These are phyloP conservation scores for Actinidia chinensis DNA, from an alignment of 179 eudicot genomes.

Conservation along the genomic window DNA sequence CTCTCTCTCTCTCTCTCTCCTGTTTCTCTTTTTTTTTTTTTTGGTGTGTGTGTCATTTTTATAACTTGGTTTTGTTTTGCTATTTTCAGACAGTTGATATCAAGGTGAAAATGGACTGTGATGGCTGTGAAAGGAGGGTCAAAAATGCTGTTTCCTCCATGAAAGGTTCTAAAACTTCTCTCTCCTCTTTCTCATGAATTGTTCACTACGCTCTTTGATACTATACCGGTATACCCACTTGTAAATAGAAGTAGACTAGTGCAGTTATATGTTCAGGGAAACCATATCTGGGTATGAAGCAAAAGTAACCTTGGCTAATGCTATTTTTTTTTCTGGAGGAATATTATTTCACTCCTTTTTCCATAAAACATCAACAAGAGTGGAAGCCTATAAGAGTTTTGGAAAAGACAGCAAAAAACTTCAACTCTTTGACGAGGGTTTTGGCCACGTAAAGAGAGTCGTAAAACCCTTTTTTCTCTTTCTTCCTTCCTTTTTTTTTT, in stretches of 20 bases:
- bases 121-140: slow-evolving; percentile 59
- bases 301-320: too few relatives aligned
- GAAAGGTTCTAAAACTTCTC: slow-evolving; percentile 36
- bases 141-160: slow-evolving; percentile 46
- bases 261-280: too few relatives aligned
- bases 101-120: slow-evolving; percentile 66
- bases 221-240: too few relatives aligned
- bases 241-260: too few relatives aligned
- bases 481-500: neutral
- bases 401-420: neutral
- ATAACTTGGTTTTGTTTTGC: neutral
- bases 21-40: neutral
- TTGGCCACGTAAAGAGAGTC: neutral
- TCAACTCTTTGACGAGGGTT: neutral
- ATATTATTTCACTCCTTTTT: neutral
- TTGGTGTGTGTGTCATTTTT: neutral
- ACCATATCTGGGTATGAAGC: too few relatives aligned
- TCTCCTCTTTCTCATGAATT: neutral
- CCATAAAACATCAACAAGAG: neutral
- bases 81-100: slow-evolving; percentile 30
- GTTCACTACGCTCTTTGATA: neutral
- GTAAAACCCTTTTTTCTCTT: neutral
- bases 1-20: neutral
- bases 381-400: too few relatives aligned
- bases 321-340: too few relatives aligned